Conservation (phyloP, 495 filamentous ascomycete genomes). For the Penicillium flavigenum region DNA sequence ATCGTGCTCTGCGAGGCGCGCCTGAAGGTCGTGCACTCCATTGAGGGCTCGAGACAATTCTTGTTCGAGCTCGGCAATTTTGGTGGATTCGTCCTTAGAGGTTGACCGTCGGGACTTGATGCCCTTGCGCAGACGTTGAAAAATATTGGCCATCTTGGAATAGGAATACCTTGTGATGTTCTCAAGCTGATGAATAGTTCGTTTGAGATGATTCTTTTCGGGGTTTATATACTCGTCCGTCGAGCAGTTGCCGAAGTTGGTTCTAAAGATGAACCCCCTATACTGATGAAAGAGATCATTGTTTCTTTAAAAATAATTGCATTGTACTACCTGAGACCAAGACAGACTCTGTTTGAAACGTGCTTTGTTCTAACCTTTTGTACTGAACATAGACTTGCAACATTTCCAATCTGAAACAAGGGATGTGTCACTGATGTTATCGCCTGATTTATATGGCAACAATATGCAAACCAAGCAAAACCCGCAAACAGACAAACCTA, state of each 20-base stretch:
- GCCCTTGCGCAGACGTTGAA: not conserved
- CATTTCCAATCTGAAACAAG: too few species aligned
- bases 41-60: conserved; percentile 12
- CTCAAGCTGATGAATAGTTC: not conserved
- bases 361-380: not conserved
- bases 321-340: not conserved
- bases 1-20: conserved; percentile 18
- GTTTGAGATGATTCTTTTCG: not conserved
- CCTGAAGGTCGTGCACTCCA: conserved; percentile 7
- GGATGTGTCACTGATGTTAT: too few species aligned
- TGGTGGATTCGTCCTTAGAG: not conserved
- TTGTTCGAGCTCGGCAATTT: conserved; percentile 6
- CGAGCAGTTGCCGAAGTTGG: not conserved
- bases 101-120: not conserved
- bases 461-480: conserved; percentile 3
- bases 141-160: not conserved
- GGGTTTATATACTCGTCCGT: not conserved
- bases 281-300: not conserved
- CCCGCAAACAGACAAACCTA: conserved; percentile 1
- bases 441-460: not conserved
- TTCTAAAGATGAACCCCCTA: not conserved
- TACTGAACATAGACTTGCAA: not conserved
- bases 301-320: not conserved
- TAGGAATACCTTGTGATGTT: not conserved
- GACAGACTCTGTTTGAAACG: not conserved